These are phyloP conservation scores for Candida sanyiensis DNA, from an alignment of 805 yeast species.

Conservation along the genomic window DNA sequence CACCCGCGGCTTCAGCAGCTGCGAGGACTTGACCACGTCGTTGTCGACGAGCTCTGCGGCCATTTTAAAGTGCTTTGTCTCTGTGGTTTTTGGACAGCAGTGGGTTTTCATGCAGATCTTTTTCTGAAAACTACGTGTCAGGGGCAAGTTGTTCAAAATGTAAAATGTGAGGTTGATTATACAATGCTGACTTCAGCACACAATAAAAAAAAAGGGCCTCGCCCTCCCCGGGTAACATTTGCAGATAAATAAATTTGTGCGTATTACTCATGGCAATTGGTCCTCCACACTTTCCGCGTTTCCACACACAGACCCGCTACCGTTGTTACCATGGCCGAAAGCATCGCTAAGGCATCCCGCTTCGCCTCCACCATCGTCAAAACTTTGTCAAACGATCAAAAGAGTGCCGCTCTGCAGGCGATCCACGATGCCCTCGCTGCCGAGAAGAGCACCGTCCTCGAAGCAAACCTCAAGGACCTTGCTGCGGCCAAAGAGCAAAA, in stretches of 20 bases:
- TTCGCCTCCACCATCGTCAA: conserved; percentile 79
- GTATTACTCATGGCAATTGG: too few species aligned
- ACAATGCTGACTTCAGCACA: too few species aligned
- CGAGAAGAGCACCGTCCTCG: conserved; percentile 55
- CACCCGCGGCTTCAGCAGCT: conserved; percentile 67
- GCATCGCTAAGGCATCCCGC: conserved; percentile 76
- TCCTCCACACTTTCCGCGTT: too few species aligned
- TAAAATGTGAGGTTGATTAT: too few species aligned
- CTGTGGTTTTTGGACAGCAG: too few species aligned
- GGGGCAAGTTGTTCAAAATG: too few species aligned
- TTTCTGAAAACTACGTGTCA: too few species aligned
- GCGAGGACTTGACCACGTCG: conserved; percentile 65
- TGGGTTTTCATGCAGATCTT: too few species aligned
- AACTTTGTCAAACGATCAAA: conserved; percentile 63
- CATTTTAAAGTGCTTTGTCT: too few species aligned
- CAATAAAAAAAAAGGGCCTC: too few species aligned
- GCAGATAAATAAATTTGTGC: too few species aligned
- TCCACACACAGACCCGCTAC: not conserved
- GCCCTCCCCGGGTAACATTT: too few species aligned
- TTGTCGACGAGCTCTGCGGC: conserved; percentile 51
- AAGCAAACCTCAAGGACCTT: conserved; percentile 73
- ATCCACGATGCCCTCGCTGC: conserved; percentile 65
- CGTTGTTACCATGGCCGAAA: conserved; percentile 43
- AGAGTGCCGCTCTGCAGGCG: conserved; percentile 66
- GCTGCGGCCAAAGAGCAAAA: conserved; percentile 56